Evolutionary conservation across 1,284 basidiomycete species (phyloP).

Genomic region (Melampsora occidentalis): DNA sequence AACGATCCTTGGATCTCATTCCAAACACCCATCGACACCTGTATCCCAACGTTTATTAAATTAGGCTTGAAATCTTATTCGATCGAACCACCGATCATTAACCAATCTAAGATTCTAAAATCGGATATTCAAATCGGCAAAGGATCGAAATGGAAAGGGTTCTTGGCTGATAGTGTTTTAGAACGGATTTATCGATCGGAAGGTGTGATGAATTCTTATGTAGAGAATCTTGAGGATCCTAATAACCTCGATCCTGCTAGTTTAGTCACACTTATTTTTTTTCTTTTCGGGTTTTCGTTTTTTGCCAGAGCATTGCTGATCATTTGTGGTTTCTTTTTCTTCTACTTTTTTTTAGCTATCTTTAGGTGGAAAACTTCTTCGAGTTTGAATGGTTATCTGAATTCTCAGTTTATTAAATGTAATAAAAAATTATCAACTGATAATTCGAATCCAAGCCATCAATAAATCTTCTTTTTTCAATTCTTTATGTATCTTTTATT

Average conservation of each 20-base stretch:
- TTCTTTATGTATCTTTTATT: too few species aligned
- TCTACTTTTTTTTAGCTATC: not conserved
- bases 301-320: too few species aligned
- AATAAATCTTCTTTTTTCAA: not conserved
- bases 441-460: not conserved
- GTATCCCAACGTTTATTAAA: conserved; percentile 65
- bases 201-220: conserved; percentile 61
- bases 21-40: conserved; percentile 54
- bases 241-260: conserved; percentile 27
- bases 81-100: conserved; percentile 53
- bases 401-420: conserved; percentile 5
- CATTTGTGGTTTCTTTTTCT: not conserved
- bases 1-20: conserved; percentile 52
- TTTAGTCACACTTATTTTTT: not conserved
- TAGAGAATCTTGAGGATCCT: not conserved
- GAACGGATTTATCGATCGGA: conserved; percentile 50
- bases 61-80: conserved; percentile 50
- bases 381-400: not conserved
- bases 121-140: conserved; percentile 52
- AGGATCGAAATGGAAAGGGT: conserved; percentile 51
- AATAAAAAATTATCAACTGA: not conserved
- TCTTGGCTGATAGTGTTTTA: conserved; percentile 52
- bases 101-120: conserved; percentile 52
- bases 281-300: not conserved
- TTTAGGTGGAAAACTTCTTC: conserved; percentile 2